These are phyloP conservation scores for Ustilago trichophora DNA, from an alignment of 1,284 basidiomycete species.

Conservation along the genomic window DNA sequence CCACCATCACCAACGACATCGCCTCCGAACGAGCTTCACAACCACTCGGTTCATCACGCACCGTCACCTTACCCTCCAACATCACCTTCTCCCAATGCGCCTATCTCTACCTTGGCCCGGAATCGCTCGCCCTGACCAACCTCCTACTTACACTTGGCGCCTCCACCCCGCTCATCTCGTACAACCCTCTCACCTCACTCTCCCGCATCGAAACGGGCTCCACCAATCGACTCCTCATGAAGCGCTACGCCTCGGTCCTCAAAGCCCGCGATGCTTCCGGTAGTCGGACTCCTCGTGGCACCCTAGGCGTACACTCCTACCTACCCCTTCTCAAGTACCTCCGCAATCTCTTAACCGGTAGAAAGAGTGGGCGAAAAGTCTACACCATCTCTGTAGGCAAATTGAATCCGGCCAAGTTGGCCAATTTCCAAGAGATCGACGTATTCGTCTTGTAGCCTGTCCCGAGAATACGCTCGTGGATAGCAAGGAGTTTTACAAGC, in stretches of 20 bases:
- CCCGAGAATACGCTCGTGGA: conserved; percentile 91
- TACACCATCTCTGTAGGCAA: conserved; percentile 97
- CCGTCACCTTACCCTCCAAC: conserved; percentile 18
- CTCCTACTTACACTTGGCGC: conserved; percentile 70
- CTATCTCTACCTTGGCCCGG: conserved; percentile 84
- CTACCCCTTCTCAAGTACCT: conserved; percentile 46
- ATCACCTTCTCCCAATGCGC: conserved; percentile 34
- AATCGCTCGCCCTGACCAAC: conserved; percentile 84
- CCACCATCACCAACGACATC: conserved; percentile 44
- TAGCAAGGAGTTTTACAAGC: conserved; percentile 81
- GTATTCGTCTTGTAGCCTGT: conserved; percentile 96
- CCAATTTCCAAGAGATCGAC: conserved; percentile 95
- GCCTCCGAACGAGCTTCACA: conserved; percentile 48
- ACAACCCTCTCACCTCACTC: conserved; percentile 73
- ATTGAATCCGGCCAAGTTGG: conserved; percentile 92
- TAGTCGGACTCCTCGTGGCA: conserved; percentile 96
- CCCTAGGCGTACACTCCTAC: conserved; percentile 77
- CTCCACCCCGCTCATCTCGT: conserved; percentile 72
- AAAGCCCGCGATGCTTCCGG: conserved; percentile 89
- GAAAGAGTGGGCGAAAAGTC: conserved; percentile 75
- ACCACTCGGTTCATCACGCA: conserved; percentile 45
- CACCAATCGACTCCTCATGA: conserved; percentile 84
- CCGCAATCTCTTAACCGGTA: conserved; percentile 37
- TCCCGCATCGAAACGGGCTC: conserved; percentile 71
- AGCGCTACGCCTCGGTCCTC: conserved; percentile 86